A percentile compares a stretch with the other conserved stretches of the same genome.
Evolutionary conservation across 441 rosid species (phyloP).

Genomic region (Kokia cookei): DNA sequence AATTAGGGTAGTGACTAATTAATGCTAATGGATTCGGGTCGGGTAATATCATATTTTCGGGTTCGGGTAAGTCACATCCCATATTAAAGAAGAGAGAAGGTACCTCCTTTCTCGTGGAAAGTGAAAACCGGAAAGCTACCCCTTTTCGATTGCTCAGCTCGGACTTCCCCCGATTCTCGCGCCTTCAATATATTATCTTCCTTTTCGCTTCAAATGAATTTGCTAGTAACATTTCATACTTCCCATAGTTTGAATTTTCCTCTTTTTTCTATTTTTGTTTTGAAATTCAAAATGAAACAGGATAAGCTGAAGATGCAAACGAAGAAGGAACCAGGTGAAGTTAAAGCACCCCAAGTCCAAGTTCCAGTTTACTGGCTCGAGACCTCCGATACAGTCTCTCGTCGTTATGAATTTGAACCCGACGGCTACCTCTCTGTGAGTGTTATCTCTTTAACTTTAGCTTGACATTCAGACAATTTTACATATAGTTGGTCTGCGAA

Average conservation of each 20-base stretch:
- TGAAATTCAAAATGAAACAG: constrained; percentile 17
- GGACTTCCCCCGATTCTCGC: background rate
- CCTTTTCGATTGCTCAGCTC: background rate
- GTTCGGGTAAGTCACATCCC: background rate
- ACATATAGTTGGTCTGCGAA: constrained; percentile 14
- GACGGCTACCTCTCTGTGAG: constrained; percentile 73
- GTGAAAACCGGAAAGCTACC: background rate
- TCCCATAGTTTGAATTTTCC: background rate
- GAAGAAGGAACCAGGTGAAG: constrained; percentile 43
- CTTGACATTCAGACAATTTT: constrained; percentile 4
- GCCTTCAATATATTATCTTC: constrained; percentile 4
- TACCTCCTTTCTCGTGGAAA: background rate
- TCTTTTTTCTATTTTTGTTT: background rate
- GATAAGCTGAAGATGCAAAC: constrained; percentile 42
- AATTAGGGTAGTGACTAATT: too few species aligned
- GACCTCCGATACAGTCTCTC: constrained; percentile 60
- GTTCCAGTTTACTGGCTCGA: constrained; percentile 64
- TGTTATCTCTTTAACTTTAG: background rate
- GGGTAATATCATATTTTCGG: too few species aligned
- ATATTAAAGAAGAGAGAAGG: background rate
- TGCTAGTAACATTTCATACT: background rate
- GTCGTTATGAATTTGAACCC: constrained; percentile 59
- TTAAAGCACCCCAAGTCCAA: constrained; percentile 17
- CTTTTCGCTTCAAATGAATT: constrained; percentile 2
- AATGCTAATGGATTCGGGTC: too few species aligned